Base-by-base conservation (phyloP, 441 rosid species). In the Croton laevigatus region DNA sequence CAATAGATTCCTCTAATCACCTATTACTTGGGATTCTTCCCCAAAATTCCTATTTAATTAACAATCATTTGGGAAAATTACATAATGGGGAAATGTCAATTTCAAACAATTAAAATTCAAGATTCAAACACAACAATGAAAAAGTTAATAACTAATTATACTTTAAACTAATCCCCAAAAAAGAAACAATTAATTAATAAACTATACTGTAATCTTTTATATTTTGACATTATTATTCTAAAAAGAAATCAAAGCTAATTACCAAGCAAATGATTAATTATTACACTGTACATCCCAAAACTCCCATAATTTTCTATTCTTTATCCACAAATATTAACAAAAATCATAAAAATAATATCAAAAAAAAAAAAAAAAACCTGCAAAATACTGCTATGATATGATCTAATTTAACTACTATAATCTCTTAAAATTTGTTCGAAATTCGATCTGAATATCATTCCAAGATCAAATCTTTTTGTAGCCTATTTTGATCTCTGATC, bases 261-360 rank as follows among this genome's bases (percentile, higher is more conserved):
- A 27, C 32, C 77, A 66, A 13, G 57, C 62, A 27, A 72, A 27
- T 10, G 13, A 48, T 72, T 74, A 64, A 71, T 76, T 83, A 78
- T 81, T 78, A 54, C 72, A 79, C 84, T 83, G 80, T 83, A 83
- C 86, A 79, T 66, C 83, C 71, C 60, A 22, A 53, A 6, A 49
- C 77, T 71, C 69, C 74, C 71, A 53, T 79, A 37, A 62, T 70
- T 14, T 27, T 27, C 45, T 49, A 76, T 69, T 19, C 75, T 82
- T 55, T 81, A 73, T 77, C 79, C 87, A 85, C 86, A 76, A 36
- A 80, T 77, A 81, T 74, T 80, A 65, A 77, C 77, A 78, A 81
- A 84, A 82, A 80, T 81, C 65, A 85, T 76, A 49, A 2, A 27
- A 27, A 27, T 27, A 27, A 27, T 27, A 27, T 27, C 2, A 27